phyloP scores from a whole-genome alignment of 306 rosid species.

The Ormosia semicastrata region DNA sequence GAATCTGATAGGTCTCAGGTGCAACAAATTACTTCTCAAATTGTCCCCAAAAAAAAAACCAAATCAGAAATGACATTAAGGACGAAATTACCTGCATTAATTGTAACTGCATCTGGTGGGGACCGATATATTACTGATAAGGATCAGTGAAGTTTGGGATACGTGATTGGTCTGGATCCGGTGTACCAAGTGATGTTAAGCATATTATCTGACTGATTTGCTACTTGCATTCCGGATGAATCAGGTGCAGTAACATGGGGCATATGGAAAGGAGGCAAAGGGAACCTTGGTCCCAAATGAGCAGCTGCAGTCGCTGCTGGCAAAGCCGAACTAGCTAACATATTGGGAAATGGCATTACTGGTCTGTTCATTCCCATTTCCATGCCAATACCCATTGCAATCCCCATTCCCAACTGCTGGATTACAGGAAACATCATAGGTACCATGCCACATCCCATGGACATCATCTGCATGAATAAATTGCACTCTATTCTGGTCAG shows the following conservation, averaged over 20 bases:
- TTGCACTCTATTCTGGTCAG: constrained; percentile 21
- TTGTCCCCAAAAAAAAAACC: neutral
- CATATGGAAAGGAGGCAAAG: constrained; percentile 56
- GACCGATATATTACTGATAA: constrained; percentile 58
- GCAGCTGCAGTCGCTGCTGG: too few relatives aligned
- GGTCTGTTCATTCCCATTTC: too few relatives aligned
- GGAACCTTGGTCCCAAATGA: constrained; percentile 29
- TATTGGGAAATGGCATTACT: too few relatives aligned
- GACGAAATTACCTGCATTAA: constrained; percentile 50
- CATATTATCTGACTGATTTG: constrained; percentile 49
- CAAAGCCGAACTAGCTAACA: too few relatives aligned
- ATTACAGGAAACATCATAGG: too few relatives aligned
- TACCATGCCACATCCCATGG: constrained; percentile 78
- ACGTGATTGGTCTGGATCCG: constrained; percentile 46
- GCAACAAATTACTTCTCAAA: neutral
- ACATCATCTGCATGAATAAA: constrained; percentile 72
- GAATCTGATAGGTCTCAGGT: neutral
- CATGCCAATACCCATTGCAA: too few relatives aligned
- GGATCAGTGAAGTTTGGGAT: constrained; percentile 57
- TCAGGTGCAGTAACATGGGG: constrained; percentile 51
- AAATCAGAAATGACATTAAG: neutral
- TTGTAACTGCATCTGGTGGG: neutral
- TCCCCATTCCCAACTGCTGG: too few relatives aligned
- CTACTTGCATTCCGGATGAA: constrained; percentile 47
- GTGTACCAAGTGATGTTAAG: constrained; percentile 35